Evolutionary conservation across 108 stramenopile genomes (phyloP), one percentile per base, ranked within the genome.

Genomic region (Hondaea fermentalgiana): DNA sequence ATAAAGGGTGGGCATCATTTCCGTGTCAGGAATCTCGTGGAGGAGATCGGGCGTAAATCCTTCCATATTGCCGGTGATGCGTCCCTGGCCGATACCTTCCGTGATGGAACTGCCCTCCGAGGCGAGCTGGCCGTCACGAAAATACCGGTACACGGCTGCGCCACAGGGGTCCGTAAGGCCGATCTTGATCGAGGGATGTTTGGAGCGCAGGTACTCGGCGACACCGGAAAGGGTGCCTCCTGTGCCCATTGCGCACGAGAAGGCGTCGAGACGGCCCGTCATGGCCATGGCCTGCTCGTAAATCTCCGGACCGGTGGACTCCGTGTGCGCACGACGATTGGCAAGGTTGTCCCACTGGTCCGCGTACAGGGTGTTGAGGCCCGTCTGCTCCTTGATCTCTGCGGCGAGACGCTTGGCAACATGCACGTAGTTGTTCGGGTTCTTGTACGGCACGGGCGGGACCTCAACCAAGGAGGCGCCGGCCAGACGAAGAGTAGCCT

Each of bases 321-420:
- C 29, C 14, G 57, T 88, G 89, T 97, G 97, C 58, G 95, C 91
- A 91, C 96, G 96, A 6, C 96, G 96, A 92, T 98, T 98, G 88
- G 96, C 97, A 3, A 95, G 96, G 91, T 97, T 97, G 91, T 97
- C 95, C 91, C 97, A 98, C 92, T 98, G 97, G 90, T 97, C 96
- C 44, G 96, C 93, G 87, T 96, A 92, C 59, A 92, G 95, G 35
- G 93, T 93, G 87, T 90, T 89, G 2, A 72, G 58, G 44, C 89
- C 92, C 10, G 64, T 69, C 28, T 92, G 90, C 19, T 91, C 90
- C 72, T 87, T 89, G 57, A 96, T 94, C 14, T 96, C 95, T 1
- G 95, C 96, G 5, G 94, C 95, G 94, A 97, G 96, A 12, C 97
- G 96, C 90, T 95, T 94, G 28, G 95, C 93, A 0, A 93, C 87